These are phyloP conservation scores for Candida easanensis DNA, from an alignment of 805 yeast species.

Conservation along the genomic window DNA sequence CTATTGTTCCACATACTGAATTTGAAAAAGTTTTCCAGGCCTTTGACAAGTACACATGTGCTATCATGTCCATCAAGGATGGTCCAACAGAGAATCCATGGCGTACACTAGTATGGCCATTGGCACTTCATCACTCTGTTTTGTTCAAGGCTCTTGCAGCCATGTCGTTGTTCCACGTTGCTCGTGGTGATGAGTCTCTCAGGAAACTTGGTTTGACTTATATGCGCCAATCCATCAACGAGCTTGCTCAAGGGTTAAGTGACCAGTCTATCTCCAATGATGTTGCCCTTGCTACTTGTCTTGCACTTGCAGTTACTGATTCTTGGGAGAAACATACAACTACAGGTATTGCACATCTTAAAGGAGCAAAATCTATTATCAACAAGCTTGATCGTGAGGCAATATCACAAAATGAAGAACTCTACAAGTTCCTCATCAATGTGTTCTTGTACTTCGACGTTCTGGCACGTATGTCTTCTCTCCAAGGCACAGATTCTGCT, in stretches of 20 bases:
- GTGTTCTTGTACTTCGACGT: slow-evolving; percentile 71
- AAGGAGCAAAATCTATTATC: slow-evolving; percentile 63
- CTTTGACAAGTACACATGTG: slow-evolving; percentile 46
- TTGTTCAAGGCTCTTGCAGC: slow-evolving; percentile 62
- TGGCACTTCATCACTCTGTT: slow-evolving; percentile 53
- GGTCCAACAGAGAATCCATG: slow-evolving; percentile 70
- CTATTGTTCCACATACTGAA: slow-evolving; percentile 5
- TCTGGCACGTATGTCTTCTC: slow-evolving; percentile 61
- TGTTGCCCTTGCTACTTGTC: slow-evolving; percentile 63
- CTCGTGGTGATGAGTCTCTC: slow-evolving; percentile 41
- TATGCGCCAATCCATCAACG: slow-evolving; percentile 59
- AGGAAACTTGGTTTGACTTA: slow-evolving; percentile 50
- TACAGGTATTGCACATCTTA: slow-evolving; percentile 66
- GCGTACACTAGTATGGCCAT: slow-evolving; percentile 55
- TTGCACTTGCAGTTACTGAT: slow-evolving; percentile 62
- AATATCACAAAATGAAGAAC: slow-evolving; percentile 14
- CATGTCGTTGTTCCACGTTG: slow-evolving; percentile 62
- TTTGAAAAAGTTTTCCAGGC: slow-evolving; percentile 29
- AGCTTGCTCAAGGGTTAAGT: slow-evolving; percentile 54
- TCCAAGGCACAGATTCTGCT: slow-evolving; percentile 37
- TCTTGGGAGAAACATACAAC: slow-evolving; percentile 68
- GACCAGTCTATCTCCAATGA: slow-evolving; percentile 51
- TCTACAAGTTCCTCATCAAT: slow-evolving; percentile 30
- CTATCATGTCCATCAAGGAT: slow-evolving; percentile 59
- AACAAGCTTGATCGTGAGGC: slow-evolving; percentile 33